phyloP scores from a whole-genome alignment of 805 yeast species.

The Zygosaccharomyces pseudorouxii region DNA sequence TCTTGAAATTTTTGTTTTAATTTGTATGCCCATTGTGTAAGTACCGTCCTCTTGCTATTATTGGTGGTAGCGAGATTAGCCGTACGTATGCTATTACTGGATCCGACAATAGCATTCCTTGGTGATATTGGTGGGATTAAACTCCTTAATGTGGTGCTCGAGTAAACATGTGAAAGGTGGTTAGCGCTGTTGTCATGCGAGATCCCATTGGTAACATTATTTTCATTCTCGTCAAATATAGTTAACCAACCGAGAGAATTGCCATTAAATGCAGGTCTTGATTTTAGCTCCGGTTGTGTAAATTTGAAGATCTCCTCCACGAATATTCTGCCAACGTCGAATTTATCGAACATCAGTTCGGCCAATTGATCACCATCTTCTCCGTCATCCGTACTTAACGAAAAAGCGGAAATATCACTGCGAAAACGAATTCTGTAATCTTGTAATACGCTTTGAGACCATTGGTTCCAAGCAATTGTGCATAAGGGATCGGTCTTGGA shows the following conservation, averaged over 20 bases:
- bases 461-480: conserved; percentile 6
- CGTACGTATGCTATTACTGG: background rate
- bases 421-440: conserved; percentile 8
- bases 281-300: conserved; percentile 2
- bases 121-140: background rate
- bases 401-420: background rate
- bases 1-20: conserved; percentile 7
- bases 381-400: background rate
- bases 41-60: conserved; percentile 4
- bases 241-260: conserved; percentile 13
- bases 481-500: conserved; percentile 5
- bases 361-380: conserved; percentile 9
- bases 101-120: background rate
- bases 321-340: conserved; percentile 15
- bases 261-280: background rate
- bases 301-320: conserved; percentile 10
- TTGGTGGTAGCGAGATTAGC: too few species aligned
- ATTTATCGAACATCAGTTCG: conserved; percentile 16
- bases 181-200: background rate
- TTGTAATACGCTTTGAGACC: conserved; percentile 6
- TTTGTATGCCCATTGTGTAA: conserved; percentile 10
- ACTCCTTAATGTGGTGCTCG: background rate
- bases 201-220: background rate
- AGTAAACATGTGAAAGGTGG: background rate
- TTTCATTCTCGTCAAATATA: conserved; percentile 9